Percentiles rank a stretch among this genome's conserved stretches.
Conservation (phyloP, 2,329 filamentous ascomycete genomes). For the Aspergillus felis region DNA sequence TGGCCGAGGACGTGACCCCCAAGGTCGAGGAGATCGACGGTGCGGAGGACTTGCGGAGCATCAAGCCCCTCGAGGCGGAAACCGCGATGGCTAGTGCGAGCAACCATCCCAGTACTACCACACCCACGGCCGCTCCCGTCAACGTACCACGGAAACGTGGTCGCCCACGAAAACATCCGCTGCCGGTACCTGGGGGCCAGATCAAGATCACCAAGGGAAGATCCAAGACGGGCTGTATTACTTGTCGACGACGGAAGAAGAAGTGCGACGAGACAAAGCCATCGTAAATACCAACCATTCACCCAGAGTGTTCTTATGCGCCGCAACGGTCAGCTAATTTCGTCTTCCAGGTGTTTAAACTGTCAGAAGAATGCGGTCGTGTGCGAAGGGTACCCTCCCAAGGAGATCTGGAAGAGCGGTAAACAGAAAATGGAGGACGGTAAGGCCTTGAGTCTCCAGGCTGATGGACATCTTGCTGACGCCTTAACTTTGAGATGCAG, state of each 20-base stretch:
- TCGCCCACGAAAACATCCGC: conserved; percentile 75
- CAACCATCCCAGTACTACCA: conserved; percentile 8
- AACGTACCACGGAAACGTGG: conserved; percentile 61
- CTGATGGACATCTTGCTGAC: not conserved
- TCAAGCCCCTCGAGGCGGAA: conserved; percentile 29
- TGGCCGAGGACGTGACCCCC: conserved; percentile 43
- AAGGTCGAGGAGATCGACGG: conserved; percentile 54
- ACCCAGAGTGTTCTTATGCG: conserved; percentile 4
- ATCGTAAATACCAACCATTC: conserved; percentile 32
- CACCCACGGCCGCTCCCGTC: conserved; percentile 28
- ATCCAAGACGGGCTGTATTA: conserved; percentile 57
- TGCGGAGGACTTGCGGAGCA: conserved; percentile 32
- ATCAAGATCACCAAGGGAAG: conserved; percentile 73
- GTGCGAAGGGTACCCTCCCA: conserved; percentile 85
- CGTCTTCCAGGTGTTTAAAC: conserved; percentile 53
- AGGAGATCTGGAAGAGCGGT: conserved; percentile 82
- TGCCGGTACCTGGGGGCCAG: conserved; percentile 54
- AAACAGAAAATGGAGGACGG: conserved; percentile 69
- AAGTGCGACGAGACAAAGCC: conserved; percentile 51
- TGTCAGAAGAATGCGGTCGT: conserved; percentile 92
- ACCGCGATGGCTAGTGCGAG: conserved; percentile 15
- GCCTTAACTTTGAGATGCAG: conserved; percentile 5
- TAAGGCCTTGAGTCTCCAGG: conserved; percentile 21
- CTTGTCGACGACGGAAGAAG: conserved; percentile 59
- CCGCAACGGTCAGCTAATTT: not conserved